A percentile compares a stretch with the other conserved stretches of the same genome.
Evolutionary conservation across 2,329 filamentous ascomycete genomes (phyloP).

Genomic region (Apiospora kogelbergensis): DNA sequence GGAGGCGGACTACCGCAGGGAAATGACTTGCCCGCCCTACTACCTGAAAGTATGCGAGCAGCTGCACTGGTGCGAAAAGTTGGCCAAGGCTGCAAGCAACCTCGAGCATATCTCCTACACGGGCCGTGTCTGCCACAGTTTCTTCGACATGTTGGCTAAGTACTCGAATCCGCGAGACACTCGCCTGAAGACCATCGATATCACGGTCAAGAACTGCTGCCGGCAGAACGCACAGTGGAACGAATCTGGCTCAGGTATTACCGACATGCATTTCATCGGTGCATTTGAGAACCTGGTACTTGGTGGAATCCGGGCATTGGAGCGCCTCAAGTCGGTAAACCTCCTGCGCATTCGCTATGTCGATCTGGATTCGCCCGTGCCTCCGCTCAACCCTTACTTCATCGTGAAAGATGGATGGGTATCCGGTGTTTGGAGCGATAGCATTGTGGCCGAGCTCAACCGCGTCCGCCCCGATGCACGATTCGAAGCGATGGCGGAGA

Average conservation of each 20-base stretch:
- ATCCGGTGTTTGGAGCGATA: constrained; percentile 71
- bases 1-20: constrained; percentile 70
- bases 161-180: constrained; percentile 48
- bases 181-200: constrained; percentile 64
- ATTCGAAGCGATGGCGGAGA: constrained; percentile 64
- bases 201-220: constrained; percentile 75
- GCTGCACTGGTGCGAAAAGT: constrained; percentile 64
- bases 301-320: constrained; percentile 60
- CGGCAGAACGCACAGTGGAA: constrained; percentile 54
- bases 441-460: constrained; percentile 61
- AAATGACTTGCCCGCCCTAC: constrained; percentile 59
- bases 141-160: constrained; percentile 61
- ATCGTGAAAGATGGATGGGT: constrained; percentile 59
- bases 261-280: constrained; percentile 69
- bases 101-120: constrained; percentile 72
- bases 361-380: constrained; percentile 70
- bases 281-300: constrained; percentile 70
- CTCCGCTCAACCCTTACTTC: constrained; percentile 73
- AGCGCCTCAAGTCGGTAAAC: constrained; percentile 57
- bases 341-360: constrained; percentile 73
- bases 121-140: constrained; percentile 67
- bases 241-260: constrained; percentile 68
- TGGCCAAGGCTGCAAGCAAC: constrained; percentile 60
- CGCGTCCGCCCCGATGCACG: constrained; percentile 56
- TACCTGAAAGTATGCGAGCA: constrained; percentile 59